Percentiles rank a stretch among this genome's conserved stretches.
Evolutionary conservation across 768 basidiomycete genomes (phyloP).

Genomic region (Termitomyces sp.): DNA sequence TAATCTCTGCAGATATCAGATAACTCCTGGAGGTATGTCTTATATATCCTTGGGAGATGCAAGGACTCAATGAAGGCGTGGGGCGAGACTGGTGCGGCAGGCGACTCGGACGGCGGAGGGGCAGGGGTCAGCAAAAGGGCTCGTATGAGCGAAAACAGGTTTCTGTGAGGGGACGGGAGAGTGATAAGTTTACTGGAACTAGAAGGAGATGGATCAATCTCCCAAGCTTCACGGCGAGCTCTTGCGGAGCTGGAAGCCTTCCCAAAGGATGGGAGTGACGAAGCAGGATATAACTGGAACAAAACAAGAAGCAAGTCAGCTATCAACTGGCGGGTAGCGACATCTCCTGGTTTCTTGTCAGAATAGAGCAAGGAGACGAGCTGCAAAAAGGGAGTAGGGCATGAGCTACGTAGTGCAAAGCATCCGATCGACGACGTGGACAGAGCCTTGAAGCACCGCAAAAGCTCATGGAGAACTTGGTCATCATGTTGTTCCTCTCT

Average conservation of each 20-base stretch:
- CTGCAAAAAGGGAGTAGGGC: constrained; percentile 83
- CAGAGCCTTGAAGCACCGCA: constrained; percentile 92
- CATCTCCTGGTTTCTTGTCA: constrained; percentile 97
- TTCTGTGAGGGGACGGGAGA: constrained; percentile 70
- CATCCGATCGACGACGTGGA: constrained; percentile 88
- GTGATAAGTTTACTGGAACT: constrained; percentile 48
- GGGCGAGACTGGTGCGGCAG: constrained; percentile 54
- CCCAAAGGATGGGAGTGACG: constrained; percentile 53
- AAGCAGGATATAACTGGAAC: constrained; percentile 82
- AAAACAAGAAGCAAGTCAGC: constrained; percentile 81
- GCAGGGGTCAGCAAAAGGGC: constrained; percentile 69
- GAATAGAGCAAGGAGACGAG: constrained; percentile 84
- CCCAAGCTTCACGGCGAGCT: constrained; percentile 51
- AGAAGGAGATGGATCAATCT: constrained; percentile 33
- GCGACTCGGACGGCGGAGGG: constrained; percentile 59
- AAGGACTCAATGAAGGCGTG: constrained; percentile 78
- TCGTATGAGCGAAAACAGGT: constrained; percentile 68
- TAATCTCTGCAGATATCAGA: constrained; percentile 90
- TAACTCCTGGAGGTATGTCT: constrained; percentile 76
- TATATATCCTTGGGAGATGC: constrained; percentile 69
- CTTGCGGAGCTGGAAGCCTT: constrained; percentile 15
- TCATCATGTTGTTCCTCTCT: constrained; percentile 99
- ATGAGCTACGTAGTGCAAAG: constrained; percentile 82
- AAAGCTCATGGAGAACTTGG: constrained; percentile 83
- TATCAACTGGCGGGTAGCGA: constrained; percentile 86